Evolutionary conservation across 192 early-diverging fungal species (phyloP), one percentile per base, ranked within the genome.

Genomic region (Coemansia sp.): DNA sequence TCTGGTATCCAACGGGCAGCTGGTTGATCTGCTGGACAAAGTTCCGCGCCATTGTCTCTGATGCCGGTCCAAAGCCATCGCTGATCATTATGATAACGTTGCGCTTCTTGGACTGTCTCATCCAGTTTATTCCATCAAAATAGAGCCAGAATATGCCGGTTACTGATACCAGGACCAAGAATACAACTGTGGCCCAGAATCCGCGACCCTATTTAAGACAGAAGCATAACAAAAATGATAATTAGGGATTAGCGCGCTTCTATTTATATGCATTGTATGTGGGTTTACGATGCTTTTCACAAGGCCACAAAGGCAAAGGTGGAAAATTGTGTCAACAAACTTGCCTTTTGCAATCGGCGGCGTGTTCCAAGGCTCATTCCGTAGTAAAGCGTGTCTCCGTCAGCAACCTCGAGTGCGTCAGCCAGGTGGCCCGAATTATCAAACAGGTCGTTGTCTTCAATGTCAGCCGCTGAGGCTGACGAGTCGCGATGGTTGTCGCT

Each of bases 41-140:
- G 53, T 87, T 87, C 40, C 94, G 85, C 9, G 89, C 89, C 72
- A 95, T 85, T 0, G 93, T 89, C 55, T 95, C 87, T 0, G 94
- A 96, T 4, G 96, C 91, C 13, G 95, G 95, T 17, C 96, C 95
- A 65, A 98, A 93, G 8, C 95, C 93, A 67, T 95, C 93, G 53
- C 89, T 89, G 23, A 98, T 87, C 93, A 98, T 94, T 64, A 98
- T 65, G 43, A 98, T 91, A 6, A 98, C 87, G 59, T 91, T 93
- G 57, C 87, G 85, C 57, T 81, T 84, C 61, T 71, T 64, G 33
- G 74, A 78, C 65, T 64, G 57, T 65, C 66, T 68, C 69, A 69
- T 61, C 74, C 74, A 78, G 69, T 47, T 71, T 37, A 78, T 78
- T 9, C 74, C 74, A 41, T 67, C 59, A 43, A 60, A 64, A 54